These are phyloP conservation scores for Dacryopinax spathularia DNA, from an alignment of 768 basidiomycete species.

Conservation along the genomic window DNA sequence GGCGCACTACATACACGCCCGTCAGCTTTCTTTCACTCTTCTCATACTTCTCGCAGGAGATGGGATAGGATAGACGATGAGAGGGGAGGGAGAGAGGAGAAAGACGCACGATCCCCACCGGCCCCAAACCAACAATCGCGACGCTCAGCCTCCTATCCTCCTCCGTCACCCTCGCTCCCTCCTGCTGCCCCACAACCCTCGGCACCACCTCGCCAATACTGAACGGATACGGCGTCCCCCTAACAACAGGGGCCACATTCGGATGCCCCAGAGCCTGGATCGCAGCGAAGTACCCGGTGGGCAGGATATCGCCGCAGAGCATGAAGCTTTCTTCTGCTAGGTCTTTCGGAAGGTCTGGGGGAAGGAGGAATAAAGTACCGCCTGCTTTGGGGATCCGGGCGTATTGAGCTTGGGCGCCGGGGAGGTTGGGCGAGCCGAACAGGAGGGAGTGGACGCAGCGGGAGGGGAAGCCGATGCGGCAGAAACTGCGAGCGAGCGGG, in stretches of 20 bases:
- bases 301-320: conserved; percentile 62
- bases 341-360: conserved; percentile 13
- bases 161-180: neutral
- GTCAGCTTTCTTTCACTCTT: neutral
- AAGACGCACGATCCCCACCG: neutral
- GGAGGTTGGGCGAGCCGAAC: conserved; percentile 51
- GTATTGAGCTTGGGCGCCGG: conserved; percentile 69
- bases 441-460: conserved; percentile 47
- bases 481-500: conserved; percentile 34
- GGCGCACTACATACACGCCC: neutral
- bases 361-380: conserved; percentile 47
- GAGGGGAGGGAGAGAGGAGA: too few species aligned
- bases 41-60: too few species aligned
- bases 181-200: neutral
- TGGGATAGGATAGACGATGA: too few species aligned
- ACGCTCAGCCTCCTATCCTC: neutral
- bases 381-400: conserved; percentile 67
- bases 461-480: conserved; percentile 57
- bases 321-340: conserved; percentile 53
- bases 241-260: conserved; percentile 48
- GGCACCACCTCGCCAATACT: neutral
- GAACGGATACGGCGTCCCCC: conserved; percentile 46
- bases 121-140: neutral
- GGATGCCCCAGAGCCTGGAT: conserved; percentile 58
- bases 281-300: conserved; percentile 57